phyloP scores from a whole-genome alignment of 2,329 filamentous ascomycete species.

The Venturia pyrina region DNA sequence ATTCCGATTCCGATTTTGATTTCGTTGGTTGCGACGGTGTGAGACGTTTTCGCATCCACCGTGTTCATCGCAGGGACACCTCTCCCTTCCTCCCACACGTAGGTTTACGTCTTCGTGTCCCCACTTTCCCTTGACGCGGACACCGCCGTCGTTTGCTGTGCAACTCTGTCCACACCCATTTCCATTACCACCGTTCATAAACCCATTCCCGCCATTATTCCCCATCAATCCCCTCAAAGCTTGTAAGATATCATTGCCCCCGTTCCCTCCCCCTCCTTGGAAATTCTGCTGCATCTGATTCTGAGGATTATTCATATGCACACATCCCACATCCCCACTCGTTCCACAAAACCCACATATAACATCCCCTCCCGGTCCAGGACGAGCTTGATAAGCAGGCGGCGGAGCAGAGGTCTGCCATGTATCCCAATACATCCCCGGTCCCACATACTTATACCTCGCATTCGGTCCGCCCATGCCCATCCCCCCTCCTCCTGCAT shows the following conservation, averaged over 20 bases:
- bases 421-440: conserved; percentile 3
- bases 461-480: neutral
- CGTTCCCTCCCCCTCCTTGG: neutral
- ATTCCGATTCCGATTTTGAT: neutral
- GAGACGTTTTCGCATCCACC: conserved; percentile 5
- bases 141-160: conserved; percentile 5
- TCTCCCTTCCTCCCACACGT: conserved; percentile 4
- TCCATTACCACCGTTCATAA: neutral
- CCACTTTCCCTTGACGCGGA: conserved; percentile 6
- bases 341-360: conserved; percentile 1
- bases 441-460: neutral
- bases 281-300: neutral
- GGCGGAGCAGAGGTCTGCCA: neutral
- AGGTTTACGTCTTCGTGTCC: conserved; percentile 7
- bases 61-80: conserved; percentile 2
- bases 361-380: neutral
- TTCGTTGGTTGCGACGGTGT: neutral
- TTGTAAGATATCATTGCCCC: neutral
- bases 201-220: neutral
- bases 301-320: neutral
- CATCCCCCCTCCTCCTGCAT: neutral
- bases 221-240: conserved; percentile 1
- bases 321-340: neutral
- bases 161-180: conserved; percentile 4
- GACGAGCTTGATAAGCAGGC: neutral